phyloP scores from a whole-genome alignment of 108 stramenopile species.

The Nitzschia inconspicua region DNA sequence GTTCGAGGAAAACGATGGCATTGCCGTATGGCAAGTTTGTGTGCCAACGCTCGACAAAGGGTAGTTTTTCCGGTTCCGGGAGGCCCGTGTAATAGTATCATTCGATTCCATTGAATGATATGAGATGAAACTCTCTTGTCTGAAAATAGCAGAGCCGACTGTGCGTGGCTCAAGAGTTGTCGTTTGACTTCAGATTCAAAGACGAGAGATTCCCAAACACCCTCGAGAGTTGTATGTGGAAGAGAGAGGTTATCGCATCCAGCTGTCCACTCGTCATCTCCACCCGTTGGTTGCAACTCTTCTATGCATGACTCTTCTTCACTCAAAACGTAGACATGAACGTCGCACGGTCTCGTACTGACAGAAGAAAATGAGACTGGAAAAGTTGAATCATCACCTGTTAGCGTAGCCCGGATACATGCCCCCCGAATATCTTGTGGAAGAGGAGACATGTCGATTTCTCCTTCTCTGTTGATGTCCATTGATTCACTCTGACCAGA shows the following conservation, averaged over 20 bases:
- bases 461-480: neutral
- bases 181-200: conserved; percentile 26
- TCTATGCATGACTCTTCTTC: conserved; percentile 36
- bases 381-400: neutral
- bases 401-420: no score
- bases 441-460: conserved; percentile 1
- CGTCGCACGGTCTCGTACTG: neutral
- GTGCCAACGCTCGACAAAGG: conserved; percentile 70
- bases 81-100: conserved; percentile 76
- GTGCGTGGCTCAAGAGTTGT: conserved; percentile 36
- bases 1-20: conserved; percentile 44
- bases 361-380: neutral
- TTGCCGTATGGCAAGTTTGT: conserved; percentile 73
- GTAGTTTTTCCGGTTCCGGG: conserved; percentile 86
- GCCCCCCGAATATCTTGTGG: no score
- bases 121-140: conserved; percentile 34
- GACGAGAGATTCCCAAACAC: conserved; percentile 45
- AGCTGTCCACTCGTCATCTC: conserved; percentile 41
- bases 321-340: conserved; percentile 33
- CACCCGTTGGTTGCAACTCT: conserved; percentile 38
- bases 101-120: conserved; percentile 77
- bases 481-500: neutral
- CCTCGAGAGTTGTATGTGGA: conserved; percentile 42
- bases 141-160: conserved; percentile 40
- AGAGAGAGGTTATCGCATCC: conserved; percentile 45